Percentiles rank a stretch among this genome's conserved stretches.
Conservation (phyloP, 768 basidiomycete genomes). For the Porpolomopsis calyptriformis region DNA sequence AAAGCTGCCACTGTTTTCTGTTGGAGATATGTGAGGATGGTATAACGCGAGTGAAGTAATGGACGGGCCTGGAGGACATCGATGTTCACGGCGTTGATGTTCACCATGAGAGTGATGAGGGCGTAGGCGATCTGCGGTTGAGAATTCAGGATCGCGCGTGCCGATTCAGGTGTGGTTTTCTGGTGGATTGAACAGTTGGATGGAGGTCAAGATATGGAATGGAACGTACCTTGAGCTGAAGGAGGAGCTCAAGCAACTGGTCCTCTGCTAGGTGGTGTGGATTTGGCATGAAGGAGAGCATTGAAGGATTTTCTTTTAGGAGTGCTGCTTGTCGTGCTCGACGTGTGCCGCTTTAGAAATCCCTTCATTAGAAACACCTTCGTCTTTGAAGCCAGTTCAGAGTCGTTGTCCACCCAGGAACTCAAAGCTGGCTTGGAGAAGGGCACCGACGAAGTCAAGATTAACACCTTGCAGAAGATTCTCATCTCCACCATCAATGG, state of each 20-base stretch:
- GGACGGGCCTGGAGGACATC: conserved; percentile 60
- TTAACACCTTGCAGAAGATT: conserved; percentile 92
- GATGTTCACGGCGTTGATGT: conserved; percentile 61
- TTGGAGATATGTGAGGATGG: neutral
- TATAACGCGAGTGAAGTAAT: neutral
- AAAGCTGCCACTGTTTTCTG: conserved; percentile 59
- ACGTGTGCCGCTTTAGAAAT: conserved; percentile 4
- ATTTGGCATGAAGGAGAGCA: conserved; percentile 32
- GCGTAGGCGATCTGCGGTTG: conserved; percentile 73
- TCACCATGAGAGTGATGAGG: conserved; percentile 67
- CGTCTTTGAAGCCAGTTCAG: conserved; percentile 60
- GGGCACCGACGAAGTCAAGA: conserved; percentile 92
- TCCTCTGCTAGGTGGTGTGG: conserved; percentile 43
- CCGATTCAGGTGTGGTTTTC: conserved; percentile 69
- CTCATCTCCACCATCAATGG: conserved; percentile 92
- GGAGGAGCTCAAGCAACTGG: conserved; percentile 61
- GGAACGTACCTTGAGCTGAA: conserved; percentile 53
- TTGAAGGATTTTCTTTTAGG: too few species aligned
- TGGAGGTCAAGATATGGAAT: neutral
- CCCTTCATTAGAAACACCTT: conserved; percentile 46
- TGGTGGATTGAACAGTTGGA: conserved; percentile 15
- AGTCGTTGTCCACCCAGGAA: conserved; percentile 73
- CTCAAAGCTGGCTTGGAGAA: conserved; percentile 80
- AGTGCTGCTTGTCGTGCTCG: neutral
- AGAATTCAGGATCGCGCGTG: conserved; percentile 54